These are phyloP conservation scores for Boeremia exigua DNA, from an alignment of 2,329 filamentous ascomycete genomes.

Conservation along the genomic window DNA sequence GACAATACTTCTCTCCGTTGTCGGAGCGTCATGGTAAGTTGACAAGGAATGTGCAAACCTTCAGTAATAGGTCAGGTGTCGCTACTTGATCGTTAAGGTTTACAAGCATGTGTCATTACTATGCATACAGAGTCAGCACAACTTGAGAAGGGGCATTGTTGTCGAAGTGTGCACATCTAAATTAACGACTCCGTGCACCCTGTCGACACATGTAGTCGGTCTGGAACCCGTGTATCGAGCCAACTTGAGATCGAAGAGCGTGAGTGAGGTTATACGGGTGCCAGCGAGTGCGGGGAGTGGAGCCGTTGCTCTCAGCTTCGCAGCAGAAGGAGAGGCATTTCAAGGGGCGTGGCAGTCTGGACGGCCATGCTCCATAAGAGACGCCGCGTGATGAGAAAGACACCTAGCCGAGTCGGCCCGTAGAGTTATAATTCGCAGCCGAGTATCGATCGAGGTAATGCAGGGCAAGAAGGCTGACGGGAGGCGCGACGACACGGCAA, in stretches of 20 bases:
- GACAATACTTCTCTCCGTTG: too few relatives aligned
- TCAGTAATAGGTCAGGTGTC: too few relatives aligned
- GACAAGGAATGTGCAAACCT: too few relatives aligned
- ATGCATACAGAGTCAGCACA: background rate
- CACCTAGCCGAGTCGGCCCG: background rate
- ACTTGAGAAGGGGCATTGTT: background rate
- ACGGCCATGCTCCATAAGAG: background rate
- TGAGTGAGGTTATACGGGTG: background rate
- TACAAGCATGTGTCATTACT: too few relatives aligned
- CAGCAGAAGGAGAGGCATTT: background rate
- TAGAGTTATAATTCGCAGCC: background rate
- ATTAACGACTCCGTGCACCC: background rate
- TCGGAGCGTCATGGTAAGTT: too few relatives aligned
- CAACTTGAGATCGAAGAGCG: background rate
- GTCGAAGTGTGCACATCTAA: background rate
- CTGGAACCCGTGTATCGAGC: background rate
- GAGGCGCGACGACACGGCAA: background rate
- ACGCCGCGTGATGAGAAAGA: background rate
- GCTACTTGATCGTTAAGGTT: too few relatives aligned
- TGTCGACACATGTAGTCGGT: background rate
- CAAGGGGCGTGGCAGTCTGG: background rate
- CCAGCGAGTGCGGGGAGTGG: constrained; percentile 2
- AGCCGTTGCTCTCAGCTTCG: background rate
- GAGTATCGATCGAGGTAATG: constrained; percentile 14
- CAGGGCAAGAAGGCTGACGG: constrained; percentile 14